These are phyloP conservation scores for Penicillium canariense DNA, from an alignment of 495 filamentous ascomycete species.

Conservation along the genomic window DNA sequence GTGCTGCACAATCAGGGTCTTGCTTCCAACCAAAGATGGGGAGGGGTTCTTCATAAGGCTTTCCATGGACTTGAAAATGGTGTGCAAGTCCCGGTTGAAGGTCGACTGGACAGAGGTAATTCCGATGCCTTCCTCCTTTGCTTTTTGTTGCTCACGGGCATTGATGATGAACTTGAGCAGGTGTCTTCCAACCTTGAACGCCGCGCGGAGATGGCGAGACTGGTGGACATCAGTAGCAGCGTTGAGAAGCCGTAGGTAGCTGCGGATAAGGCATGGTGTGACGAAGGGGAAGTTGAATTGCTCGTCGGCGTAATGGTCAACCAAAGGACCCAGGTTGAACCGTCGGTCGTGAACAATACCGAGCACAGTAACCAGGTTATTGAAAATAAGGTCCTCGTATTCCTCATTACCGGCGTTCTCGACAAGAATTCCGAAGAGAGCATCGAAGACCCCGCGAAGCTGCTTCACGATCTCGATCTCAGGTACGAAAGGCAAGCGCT, in stretches of 20 bases:
- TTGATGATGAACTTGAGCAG: constrained; percentile 94
- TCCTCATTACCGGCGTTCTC: constrained; percentile 87
- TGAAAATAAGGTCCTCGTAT: constrained; percentile 89
- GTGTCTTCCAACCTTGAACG: constrained; percentile 91
- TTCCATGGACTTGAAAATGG: constrained; percentile 87
- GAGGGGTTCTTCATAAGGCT: constrained; percentile 82
- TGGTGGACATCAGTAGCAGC: constrained; percentile 76
- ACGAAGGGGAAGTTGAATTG: constrained; percentile 93
- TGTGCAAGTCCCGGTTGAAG: constrained; percentile 79
- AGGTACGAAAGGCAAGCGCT: constrained; percentile 85
- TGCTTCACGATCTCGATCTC: constrained; percentile 98
- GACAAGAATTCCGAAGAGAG: constrained; percentile 85
- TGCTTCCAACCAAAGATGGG: constrained; percentile 84
- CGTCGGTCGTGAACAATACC: constrained; percentile 92
- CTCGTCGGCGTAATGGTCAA: constrained; percentile 86
- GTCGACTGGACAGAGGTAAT: constrained; percentile 72
- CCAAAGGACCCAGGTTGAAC: constrained; percentile 85
- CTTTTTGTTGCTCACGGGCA: constrained; percentile 80
- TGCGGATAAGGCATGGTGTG: constrained; percentile 84
- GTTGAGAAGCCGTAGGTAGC: constrained; percentile 76
- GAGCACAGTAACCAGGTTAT: constrained; percentile 81
- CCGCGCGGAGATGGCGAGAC: constrained; percentile 80
- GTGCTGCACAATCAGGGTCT: constrained; percentile 93
- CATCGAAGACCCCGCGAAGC: constrained; percentile 83
- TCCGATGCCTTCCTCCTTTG: constrained; percentile 84